phyloP scores from a whole-genome alignment of 768 basidiomycete genomes.

The Panellus pusillus region DNA sequence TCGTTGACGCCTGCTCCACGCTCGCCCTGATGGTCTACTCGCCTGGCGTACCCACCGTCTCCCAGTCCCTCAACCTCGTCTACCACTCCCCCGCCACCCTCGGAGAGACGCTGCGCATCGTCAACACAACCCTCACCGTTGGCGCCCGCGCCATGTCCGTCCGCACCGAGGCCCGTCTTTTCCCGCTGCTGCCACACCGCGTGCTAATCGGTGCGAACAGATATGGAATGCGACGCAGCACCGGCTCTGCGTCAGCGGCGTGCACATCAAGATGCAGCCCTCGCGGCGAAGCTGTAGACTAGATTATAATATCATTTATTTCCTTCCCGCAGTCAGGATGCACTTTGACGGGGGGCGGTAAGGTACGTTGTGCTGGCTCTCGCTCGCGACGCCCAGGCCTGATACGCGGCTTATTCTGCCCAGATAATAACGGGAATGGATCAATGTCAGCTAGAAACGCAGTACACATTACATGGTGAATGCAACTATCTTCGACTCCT shows the following conservation, averaged over 20 bases:
- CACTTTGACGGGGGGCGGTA: too few species aligned
- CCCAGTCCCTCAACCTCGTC: slow-evolving; percentile 51
- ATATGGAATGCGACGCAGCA: slow-evolving; percentile 57
- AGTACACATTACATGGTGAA: too few species aligned
- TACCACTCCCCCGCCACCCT: slow-evolving; percentile 56
- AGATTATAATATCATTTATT: not conserved
- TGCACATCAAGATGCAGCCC: slow-evolving; percentile 56
- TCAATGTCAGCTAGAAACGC: too few species aligned
- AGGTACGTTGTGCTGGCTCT: too few species aligned
- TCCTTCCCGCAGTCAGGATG: too few species aligned
- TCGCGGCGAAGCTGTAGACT: slow-evolving; percentile 27
- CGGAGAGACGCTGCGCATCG: slow-evolving; percentile 49
- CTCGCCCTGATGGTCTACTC: slow-evolving; percentile 39
- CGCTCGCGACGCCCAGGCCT: slow-evolving; percentile 47
- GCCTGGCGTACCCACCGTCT: slow-evolving; percentile 33
- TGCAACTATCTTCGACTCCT: too few species aligned
- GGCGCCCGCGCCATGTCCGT: slow-evolving; percentile 49
- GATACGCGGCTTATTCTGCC: too few species aligned
- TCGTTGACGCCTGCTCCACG: slow-evolving; percentile 56
- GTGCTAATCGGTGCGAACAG: slow-evolving; percentile 31
- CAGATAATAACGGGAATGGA: too few species aligned
- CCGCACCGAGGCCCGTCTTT: slow-evolving; percentile 44
- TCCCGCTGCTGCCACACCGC: too few species aligned
- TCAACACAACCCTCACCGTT: slow-evolving; percentile 51
- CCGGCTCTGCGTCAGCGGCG: slow-evolving; percentile 54